Percentiles rank a stretch among this genome's conserved stretches.
Evolutionary conservation across 805 yeast species (phyloP).

Genomic region (Candida insectalens): DNA sequence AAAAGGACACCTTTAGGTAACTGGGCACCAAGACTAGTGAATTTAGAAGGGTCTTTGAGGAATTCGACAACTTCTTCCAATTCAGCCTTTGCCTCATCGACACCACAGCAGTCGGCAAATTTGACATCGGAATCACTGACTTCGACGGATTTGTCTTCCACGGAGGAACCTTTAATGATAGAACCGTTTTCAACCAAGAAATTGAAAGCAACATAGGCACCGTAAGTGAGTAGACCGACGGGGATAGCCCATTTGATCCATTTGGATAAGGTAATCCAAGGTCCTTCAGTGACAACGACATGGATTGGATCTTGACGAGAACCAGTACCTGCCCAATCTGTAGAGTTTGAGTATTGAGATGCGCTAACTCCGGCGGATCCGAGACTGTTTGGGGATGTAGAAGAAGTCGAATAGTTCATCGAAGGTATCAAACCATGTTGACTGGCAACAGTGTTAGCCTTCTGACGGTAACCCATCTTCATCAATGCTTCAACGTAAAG

Average conservation of each 20-base stretch:
- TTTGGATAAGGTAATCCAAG: conserved; percentile 65
- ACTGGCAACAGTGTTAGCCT: conserved; percentile 60
- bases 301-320: conserved; percentile 78
- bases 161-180: conserved; percentile 63
- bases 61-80: conserved; percentile 97
- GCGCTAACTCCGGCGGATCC: conserved; percentile 5
- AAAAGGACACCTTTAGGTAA: conserved; percentile 93
- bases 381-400: neutral
- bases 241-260: conserved; percentile 89
- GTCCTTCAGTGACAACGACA: conserved; percentile 85
- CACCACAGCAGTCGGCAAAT: conserved; percentile 92
- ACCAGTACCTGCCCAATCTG: conserved; percentile 27
- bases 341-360: neutral
- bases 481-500: conserved; percentile 75
- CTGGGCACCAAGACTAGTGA: conserved; percentile 95
- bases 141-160: conserved; percentile 71
- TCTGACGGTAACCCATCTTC: conserved; percentile 65
- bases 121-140: conserved; percentile 78
- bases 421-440: conserved; percentile 23
- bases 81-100: conserved; percentile 97
- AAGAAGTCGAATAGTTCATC: conserved; percentile 3
- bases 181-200: conserved; percentile 78
- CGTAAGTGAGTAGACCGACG: conserved; percentile 69
- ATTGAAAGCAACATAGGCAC: conserved; percentile 68
- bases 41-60: conserved; percentile 89